phyloP scores from a whole-genome alignment of 2,329 filamentous ascomycete genomes.

The Fusarium tricinctum region DNA sequence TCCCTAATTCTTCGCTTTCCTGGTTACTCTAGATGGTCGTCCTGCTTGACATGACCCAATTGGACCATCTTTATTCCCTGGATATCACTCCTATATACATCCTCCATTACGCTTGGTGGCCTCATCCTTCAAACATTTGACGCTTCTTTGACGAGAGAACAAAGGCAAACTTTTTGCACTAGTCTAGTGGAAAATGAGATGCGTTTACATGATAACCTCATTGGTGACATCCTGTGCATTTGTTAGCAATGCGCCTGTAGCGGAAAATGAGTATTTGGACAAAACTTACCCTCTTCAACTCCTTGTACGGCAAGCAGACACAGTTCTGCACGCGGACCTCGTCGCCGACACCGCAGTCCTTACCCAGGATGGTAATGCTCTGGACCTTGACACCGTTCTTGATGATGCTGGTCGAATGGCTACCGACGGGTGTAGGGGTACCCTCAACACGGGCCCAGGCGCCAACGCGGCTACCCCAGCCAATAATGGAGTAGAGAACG shows the following conservation, averaged over 20 bases:
- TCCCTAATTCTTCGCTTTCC: conserved; percentile 30
- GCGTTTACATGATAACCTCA: conserved; percentile 87
- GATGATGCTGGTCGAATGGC: conserved; percentile 93
- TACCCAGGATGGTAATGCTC: conserved; percentile 96
- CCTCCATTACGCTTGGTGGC: conserved; percentile 38
- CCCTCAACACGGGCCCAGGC: conserved; percentile 99
- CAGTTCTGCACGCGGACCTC: conserved; percentile 98
- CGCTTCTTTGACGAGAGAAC: conserved; percentile 18
- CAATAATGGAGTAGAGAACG: conserved; percentile 94
- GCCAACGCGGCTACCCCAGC: conserved; percentile 95
- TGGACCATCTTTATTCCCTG: conserved; percentile 19
- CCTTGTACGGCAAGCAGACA: conserved; percentile 97
- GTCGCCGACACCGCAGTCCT: conserved; percentile 94
- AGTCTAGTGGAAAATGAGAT: conserved; percentile 26
- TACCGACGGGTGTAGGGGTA: conserved; percentile 86
- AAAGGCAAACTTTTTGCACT: conserved; percentile 30
- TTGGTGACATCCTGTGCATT: conserved; percentile 81
- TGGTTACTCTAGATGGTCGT: conserved; percentile 8
- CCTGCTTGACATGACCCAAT: conserved; percentile 13
- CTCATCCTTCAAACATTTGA: conserved; percentile 23
- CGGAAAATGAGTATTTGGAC: neutral
- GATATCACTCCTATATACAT: conserved; percentile 29
- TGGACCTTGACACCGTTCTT: conserved; percentile 99
- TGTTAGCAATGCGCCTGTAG: conserved; percentile 46
- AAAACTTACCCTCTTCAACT: conserved; percentile 86